Conservation (phyloP, 257 asterid genomes). For the Solanum verrucosum region DNA sequence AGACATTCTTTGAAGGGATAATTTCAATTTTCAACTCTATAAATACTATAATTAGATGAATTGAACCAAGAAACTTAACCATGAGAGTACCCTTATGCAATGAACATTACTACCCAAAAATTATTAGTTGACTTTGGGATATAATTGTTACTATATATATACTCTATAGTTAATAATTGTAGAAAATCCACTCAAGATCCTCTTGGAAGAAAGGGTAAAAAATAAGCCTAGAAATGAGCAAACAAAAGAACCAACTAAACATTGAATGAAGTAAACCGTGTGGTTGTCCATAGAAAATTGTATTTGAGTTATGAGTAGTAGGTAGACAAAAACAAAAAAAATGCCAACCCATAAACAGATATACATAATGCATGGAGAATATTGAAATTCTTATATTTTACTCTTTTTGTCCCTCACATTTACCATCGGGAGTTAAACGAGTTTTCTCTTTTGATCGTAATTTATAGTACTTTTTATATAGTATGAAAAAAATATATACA, state of each 20-base stretch:
- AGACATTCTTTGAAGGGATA: not conserved
- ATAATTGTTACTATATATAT: not conserved
- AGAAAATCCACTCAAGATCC: not conserved
- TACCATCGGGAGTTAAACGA: not conserved
- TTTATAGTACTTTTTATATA: too few relatives aligned
- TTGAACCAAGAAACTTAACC: slow-evolving; percentile 1
- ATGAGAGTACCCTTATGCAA: not conserved
- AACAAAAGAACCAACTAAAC: not conserved
- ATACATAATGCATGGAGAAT: not conserved
- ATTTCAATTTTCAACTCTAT: not conserved
- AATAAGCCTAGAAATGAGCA: slow-evolving; percentile 11
- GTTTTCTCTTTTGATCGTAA: too few relatives aligned
- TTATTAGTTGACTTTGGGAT: not conserved
- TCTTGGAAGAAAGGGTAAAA: not conserved
- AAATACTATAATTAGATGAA: not conserved
- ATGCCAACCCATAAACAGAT: not conserved
- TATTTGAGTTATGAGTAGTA: not conserved
- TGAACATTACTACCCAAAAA: not conserved
- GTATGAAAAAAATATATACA: not conserved
- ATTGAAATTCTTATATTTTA: not conserved
- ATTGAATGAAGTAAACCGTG: not conserved
- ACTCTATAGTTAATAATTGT: not conserved
- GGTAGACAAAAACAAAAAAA: not conserved
- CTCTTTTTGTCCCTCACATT: not conserved
- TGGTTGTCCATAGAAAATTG: not conserved